Percentiles rank a stretch among this genome's conserved stretches.
Conservation (phyloP, 148 eudicot genomes). For the Diospyros lotus region DNA sequence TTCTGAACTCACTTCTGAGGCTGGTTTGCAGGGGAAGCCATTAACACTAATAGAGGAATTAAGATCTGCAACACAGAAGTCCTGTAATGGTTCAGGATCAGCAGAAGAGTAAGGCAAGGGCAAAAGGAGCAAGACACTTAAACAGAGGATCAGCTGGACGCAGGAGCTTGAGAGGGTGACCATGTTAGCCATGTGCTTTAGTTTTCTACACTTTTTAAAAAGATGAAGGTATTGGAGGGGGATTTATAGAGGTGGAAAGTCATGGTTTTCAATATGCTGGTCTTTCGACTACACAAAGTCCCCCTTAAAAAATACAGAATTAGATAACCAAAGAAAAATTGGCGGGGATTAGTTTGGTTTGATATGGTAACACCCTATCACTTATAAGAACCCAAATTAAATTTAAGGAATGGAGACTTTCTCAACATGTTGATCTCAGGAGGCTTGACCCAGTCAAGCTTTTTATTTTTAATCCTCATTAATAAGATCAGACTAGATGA, state of each 20-base stretch:
- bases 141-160: constrained; percentile 9
- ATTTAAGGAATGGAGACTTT: too few species aligned
- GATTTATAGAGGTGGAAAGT: neutral
- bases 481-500: too few species aligned
- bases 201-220: too few species aligned
- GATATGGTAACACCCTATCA: too few species aligned
- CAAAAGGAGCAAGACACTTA: constrained; percentile 12
- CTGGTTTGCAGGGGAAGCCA: constrained; percentile 39
- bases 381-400: too few species aligned
- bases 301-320: too few species aligned
- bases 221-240: neutral
- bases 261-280: neutral
- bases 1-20: constrained; percentile 26
- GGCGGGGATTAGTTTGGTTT: too few species aligned
- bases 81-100: constrained; percentile 37
- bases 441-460: too few species aligned
- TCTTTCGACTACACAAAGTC: neutral
- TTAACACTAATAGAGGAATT: constrained; percentile 12
- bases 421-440: too few species aligned
- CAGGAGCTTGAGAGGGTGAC: neutral
- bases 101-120: constrained; percentile 15
- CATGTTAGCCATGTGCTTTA: too few species aligned
- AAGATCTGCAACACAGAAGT: constrained; percentile 39
- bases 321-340: too few species aligned
- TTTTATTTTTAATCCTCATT: too few species aligned